Conservation (phyloP, 2,329 filamentous ascomycete genomes). For the Fusarium sp. region DNA sequence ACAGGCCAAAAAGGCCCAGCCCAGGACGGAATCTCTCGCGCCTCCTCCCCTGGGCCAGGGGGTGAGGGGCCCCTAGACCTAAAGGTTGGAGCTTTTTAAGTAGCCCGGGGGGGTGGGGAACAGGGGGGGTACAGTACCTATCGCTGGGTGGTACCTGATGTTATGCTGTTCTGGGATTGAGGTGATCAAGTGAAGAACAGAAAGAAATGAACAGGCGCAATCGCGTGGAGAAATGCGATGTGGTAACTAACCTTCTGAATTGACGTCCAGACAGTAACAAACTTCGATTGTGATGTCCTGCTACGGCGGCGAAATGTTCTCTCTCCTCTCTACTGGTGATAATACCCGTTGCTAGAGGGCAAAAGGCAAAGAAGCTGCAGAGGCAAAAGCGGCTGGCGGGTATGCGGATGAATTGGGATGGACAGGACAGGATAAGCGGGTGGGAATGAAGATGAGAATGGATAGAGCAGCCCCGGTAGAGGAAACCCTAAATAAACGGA, state of each 20-base stretch:
- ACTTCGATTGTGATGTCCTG: not conserved
- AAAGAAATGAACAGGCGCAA: not conserved
- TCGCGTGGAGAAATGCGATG: not conserved
- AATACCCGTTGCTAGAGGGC: conserved; percentile 11
- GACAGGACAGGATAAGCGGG: not conserved
- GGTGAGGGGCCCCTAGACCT: conserved; percentile 34
- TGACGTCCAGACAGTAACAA: not conserved
- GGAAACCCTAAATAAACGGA: conserved; percentile 29
- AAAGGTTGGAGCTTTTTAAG: conserved; percentile 17
- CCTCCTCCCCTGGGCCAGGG: conserved; percentile 44
- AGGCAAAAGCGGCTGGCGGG: not conserved
- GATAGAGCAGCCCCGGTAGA: conserved; percentile 13
- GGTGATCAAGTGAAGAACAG: not conserved
- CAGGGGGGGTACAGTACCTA: conserved; percentile 21
- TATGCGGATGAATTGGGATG: conserved; percentile 15
- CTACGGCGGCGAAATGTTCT: not conserved
- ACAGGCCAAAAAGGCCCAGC: conserved; percentile 44
- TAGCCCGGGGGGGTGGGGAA: conserved; percentile 22
- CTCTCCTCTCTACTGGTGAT: not conserved
- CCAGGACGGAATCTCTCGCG: conserved; percentile 44
- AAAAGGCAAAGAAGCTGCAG: not conserved
- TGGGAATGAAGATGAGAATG: conserved; percentile 2
- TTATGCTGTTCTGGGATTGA: not conserved
- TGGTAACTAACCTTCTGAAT: not conserved
- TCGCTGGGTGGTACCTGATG: not conserved